phyloP scores from a whole-genome alignment of 2,329 filamentous ascomycete genomes.

The Aaosphaeria pasadenensis region DNA sequence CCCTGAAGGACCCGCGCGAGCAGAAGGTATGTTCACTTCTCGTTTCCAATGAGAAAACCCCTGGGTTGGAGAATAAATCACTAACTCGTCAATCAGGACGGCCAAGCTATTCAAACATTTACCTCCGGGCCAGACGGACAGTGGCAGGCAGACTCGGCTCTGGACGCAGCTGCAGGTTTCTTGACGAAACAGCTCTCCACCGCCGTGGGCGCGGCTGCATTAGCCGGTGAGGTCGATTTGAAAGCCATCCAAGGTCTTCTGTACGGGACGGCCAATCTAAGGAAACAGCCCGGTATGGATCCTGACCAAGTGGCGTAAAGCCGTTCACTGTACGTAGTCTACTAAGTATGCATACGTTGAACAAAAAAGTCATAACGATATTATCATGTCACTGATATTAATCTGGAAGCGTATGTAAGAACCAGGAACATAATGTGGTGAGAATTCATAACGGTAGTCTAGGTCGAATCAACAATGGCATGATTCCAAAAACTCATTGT shows the following conservation, averaged over 20 bases:
- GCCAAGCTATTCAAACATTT: conserved; percentile 24
- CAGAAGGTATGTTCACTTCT: conserved; percentile 21
- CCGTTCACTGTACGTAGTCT: no score
- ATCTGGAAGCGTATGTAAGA: no score
- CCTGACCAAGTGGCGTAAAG: no score
- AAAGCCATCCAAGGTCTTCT: conserved; percentile 44
- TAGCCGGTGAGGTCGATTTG: conserved; percentile 18
- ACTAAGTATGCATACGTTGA: no score
- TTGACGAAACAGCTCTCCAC: not conserved
- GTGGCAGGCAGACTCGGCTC: conserved; percentile 18
- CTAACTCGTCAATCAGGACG: conserved; percentile 6
- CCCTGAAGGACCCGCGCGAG: conserved; percentile 41
- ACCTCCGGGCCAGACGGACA: conserved; percentile 13
- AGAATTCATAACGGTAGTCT: no score
- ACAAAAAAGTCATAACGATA: no score
- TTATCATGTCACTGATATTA: no score
- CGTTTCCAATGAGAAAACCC: not conserved
- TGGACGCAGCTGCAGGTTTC: not conserved
- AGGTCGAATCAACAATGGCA: not conserved
- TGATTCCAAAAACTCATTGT: not conserved
- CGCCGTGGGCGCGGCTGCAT: not conserved
- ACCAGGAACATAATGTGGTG: no score
- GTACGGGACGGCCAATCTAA: conserved; percentile 48
- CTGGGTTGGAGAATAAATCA: not conserved
- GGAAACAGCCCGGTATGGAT: conserved; percentile 45